Evolutionary conservation across 306 rosid species (phyloP).

Genomic region (Vigna unguiculata): DNA sequence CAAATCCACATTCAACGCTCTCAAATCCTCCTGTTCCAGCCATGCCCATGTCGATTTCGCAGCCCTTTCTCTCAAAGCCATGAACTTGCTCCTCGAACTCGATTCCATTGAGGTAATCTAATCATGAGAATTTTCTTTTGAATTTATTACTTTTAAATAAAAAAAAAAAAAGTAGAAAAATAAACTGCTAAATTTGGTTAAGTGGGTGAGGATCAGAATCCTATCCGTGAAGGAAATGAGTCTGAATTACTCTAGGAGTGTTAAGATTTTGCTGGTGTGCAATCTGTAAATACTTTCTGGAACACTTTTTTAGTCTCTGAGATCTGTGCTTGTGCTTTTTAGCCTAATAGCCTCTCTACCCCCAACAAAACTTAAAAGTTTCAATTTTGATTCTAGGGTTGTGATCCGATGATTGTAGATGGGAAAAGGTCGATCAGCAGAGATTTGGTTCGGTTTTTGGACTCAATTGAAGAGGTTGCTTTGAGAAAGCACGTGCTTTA

Average conservation of each 20-base stretch:
- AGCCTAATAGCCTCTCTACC: background rate
- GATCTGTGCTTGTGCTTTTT: background rate
- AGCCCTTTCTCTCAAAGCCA: slow-evolving; percentile 58
- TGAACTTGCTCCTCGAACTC: slow-evolving; percentile 75
- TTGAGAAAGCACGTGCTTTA: slow-evolving; percentile 55
- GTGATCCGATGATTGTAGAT: slow-evolving; percentile 72
- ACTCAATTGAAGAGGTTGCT: slow-evolving; percentile 67
- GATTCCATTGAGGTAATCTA: slow-evolving; percentile 74
- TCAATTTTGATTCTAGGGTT: slow-evolving; percentile 48
- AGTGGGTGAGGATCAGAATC: background rate
- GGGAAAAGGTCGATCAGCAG: slow-evolving; percentile 71
- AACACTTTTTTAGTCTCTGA: background rate
- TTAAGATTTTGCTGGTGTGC: background rate
- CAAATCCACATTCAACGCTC: slow-evolving; percentile 64
- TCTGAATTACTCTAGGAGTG: background rate
- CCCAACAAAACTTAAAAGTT: background rate
- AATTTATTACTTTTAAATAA: background rate
- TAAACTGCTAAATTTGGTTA: too few species aligned
- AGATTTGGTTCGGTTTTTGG: slow-evolving; percentile 75
- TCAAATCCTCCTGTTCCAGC: slow-evolving; percentile 61
- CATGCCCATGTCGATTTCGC: slow-evolving; percentile 55
- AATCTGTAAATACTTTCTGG: too few species aligned
- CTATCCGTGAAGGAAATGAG: too few species aligned
- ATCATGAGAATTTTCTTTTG: background rate
- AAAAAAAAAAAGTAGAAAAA: background rate